Evolutionary conservation across 352 stramenopile genomes (phyloP).

Genomic region (Peronosclerospora sorghi): DNA sequence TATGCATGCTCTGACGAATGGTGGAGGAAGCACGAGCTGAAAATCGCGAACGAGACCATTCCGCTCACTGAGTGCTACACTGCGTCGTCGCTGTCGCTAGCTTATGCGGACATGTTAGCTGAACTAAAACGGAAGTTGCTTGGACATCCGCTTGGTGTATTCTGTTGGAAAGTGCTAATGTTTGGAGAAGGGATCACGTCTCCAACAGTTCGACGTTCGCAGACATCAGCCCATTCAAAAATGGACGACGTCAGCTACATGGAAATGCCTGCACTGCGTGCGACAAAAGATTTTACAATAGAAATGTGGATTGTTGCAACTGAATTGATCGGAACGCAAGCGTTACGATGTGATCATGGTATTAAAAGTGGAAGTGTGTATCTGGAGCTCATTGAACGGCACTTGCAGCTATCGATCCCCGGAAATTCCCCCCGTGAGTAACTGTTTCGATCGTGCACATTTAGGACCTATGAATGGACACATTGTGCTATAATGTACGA

Average conservation of each 20-base stretch:
- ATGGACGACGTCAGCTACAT: constrained; percentile 50
- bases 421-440: constrained; percentile 63
- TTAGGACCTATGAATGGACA: constrained; percentile 56
- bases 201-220: constrained; percentile 6
- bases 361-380: constrained; percentile 58
- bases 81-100: constrained; percentile 57
- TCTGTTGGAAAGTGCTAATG: constrained; percentile 44
- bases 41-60: constrained; percentile 3
- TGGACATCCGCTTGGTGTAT: constrained; percentile 6
- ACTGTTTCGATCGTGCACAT: constrained; percentile 40
- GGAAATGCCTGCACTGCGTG: constrained; percentile 48
- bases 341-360: constrained; percentile 65
- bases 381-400: constrained; percentile 54
- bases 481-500: constrained; percentile 58
- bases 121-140: constrained; percentile 53
- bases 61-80: constrained; percentile 34
- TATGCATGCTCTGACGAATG: constrained; percentile 43
- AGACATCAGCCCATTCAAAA: constrained; percentile 22
- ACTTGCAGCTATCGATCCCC: constrained; percentile 58
- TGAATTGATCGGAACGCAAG: constrained; percentile 49
- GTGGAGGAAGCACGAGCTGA: constrained; percentile 49
- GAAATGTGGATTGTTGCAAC: constrained; percentile 74
- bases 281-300: constrained; percentile 55
- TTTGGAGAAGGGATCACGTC: constrained; percentile 35
- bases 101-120: constrained; percentile 61